phyloP scores from a whole-genome alignment of 1,284 basidiomycete species.

The Chalciporus piperatoides region DNA sequence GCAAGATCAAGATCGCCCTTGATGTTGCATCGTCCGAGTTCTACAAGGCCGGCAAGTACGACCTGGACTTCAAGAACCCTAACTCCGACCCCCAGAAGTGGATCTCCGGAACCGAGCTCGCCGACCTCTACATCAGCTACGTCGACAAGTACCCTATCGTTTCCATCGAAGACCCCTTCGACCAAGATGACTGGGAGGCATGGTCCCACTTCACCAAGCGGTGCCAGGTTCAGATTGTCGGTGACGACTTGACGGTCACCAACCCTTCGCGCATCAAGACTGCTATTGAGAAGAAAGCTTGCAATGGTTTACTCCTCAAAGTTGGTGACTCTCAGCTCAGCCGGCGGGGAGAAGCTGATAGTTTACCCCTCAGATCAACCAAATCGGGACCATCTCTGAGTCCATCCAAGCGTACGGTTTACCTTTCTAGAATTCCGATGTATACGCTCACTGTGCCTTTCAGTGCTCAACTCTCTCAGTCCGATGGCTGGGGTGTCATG shows the following conservation, averaged over 20 bases:
- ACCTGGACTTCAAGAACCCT: slow-evolving; percentile 99
- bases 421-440: not conserved
- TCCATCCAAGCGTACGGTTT: slow-evolving; percentile 86
- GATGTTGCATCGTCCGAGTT: slow-evolving; percentile 99
- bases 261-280: slow-evolving; percentile 98
- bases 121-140: slow-evolving; percentile 87
- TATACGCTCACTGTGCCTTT: slow-evolving; percentile 7
- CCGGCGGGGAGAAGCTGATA: not conserved
- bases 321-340: slow-evolving; percentile 34
- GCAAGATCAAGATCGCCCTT: slow-evolving; percentile 98
- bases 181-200: slow-evolving; percentile 99
- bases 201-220: slow-evolving; percentile 90
- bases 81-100: slow-evolving; percentile 97
- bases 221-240: slow-evolving; percentile 86
- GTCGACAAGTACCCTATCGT: slow-evolving; percentile 93
- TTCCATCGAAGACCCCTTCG: slow-evolving; percentile 99
- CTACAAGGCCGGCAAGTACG: slow-evolving; percentile 99
- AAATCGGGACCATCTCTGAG: slow-evolving; percentile 99
- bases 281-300: slow-evolving; percentile 99
- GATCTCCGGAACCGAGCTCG: slow-evolving; percentile 92
- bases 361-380: slow-evolving; percentile 66
- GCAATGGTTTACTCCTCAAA: slow-evolving; percentile 98
- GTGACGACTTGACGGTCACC: slow-evolving; percentile 98
- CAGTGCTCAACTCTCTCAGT: slow-evolving; percentile 94
- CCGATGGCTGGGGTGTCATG: slow-evolving; percentile 99